These are phyloP conservation scores for Angomonas deanei DNA, from an alignment of 208 protist genomes.

Conservation along the genomic window DNA sequence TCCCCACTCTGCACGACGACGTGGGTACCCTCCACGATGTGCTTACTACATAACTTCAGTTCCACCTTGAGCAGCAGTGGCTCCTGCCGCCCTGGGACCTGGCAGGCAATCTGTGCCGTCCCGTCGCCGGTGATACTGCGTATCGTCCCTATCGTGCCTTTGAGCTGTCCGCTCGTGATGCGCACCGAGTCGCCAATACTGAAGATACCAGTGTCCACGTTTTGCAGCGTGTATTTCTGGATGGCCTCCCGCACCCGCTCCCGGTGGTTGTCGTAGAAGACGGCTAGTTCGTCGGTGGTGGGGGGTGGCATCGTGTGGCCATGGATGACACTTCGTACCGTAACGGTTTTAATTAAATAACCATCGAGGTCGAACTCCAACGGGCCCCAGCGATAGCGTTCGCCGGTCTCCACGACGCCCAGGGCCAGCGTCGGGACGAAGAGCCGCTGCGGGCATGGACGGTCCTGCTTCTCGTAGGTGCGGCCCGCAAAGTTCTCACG, in stretches of 20 bases:
- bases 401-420: conserved; percentile 37
- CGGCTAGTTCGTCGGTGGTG: conserved; percentile 73
- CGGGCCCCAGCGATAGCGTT: conserved; percentile 79
- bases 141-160: conserved; percentile 62
- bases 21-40: conserved; percentile 82
- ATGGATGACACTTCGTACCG: conserved; percentile 57
- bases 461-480: conserved; percentile 65
- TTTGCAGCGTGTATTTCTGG: conserved; percentile 17
- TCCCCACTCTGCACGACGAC: conserved; percentile 78
- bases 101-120: conserved; percentile 58
- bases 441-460: conserved; percentile 59
- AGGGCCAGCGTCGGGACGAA: conserved; percentile 69
- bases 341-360: conserved; percentile 78
- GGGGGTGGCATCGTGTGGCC: conserved; percentile 66
- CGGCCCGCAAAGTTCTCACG: conserved; percentile 86
- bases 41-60: conserved; percentile 66
- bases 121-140: conserved; percentile 70
- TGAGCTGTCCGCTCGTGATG: conserved; percentile 70
- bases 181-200: conserved; percentile 74
- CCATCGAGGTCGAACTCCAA: conserved; percentile 82
- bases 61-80: conserved; percentile 76
- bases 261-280: conserved; percentile 83
- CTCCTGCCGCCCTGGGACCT: conserved; percentile 39
- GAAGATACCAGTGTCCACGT: conserved; percentile 9
- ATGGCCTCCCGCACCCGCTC: conserved; percentile 67